phyloP scores from a whole-genome alignment of 768 basidiomycete species.

The Tulasnella sp. region DNA sequence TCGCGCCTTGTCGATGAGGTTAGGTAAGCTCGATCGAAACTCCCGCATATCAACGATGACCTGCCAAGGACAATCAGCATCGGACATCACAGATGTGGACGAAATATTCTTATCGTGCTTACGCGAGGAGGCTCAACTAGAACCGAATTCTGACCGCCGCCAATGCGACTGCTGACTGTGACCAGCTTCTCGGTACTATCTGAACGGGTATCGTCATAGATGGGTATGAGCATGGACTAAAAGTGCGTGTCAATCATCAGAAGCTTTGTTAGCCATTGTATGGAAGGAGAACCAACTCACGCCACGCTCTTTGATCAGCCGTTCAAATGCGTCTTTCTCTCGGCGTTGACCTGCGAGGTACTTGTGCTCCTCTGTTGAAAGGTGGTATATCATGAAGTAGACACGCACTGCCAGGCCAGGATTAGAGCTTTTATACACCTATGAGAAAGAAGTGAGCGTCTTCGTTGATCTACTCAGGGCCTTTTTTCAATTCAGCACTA shows the following conservation, averaged over 20 bases:
- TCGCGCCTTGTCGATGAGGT: conserved; percentile 72
- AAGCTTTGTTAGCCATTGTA: not conserved
- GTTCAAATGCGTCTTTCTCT: conserved; percentile 91
- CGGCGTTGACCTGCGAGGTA: conserved; percentile 80
- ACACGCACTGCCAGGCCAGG: conserved; percentile 77
- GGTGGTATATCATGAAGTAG: conserved; percentile 91
- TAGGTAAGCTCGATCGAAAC: conserved; percentile 86
- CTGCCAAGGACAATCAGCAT: conserved; percentile 31
- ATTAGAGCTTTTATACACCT: conserved; percentile 82
- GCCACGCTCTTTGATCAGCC: conserved; percentile 82
- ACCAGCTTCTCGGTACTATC: conserved; percentile 39
- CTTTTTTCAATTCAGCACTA: conserved; percentile 18
- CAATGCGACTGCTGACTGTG: conserved; percentile 74
- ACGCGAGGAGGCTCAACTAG: conserved; percentile 58
- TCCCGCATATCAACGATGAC: conserved; percentile 96
- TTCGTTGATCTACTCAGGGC: too few relatives aligned
- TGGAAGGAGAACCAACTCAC: conserved; percentile 38
- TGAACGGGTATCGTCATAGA: conserved; percentile 34
- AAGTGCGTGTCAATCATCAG: too few relatives aligned
- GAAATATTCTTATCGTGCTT: conserved; percentile 11
- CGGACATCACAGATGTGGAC: not conserved
- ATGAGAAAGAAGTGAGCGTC: not conserved
- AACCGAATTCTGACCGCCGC: conserved; percentile 68
- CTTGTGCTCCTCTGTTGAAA: conserved; percentile 91
- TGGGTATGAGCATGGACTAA: conserved; percentile 86